Percentiles rank a stretch among this genome's conserved stretches.
These are phyloP conservation scores for Fusarium sp. DNA, from an alignment of 2,329 filamentous ascomycete species.

Conservation along the genomic window DNA sequence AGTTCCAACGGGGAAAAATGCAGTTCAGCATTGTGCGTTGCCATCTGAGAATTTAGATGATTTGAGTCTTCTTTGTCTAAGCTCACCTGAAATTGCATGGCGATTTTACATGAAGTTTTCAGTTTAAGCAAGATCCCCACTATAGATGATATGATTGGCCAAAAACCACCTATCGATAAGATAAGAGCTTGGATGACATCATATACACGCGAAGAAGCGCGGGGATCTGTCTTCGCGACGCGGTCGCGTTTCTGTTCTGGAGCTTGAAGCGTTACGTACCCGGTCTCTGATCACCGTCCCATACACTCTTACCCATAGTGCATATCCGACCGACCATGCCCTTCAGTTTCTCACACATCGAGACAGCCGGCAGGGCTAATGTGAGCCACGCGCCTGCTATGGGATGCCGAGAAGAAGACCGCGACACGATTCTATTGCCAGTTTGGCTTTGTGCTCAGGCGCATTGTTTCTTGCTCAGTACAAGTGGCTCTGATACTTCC, in stretches of 20 bases:
- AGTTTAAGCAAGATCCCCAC: rapidly evolving
- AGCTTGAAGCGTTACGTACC: neutral
- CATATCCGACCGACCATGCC: neutral
- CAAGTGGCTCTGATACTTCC: neutral
- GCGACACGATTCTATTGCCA: neutral
- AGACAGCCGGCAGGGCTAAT: neutral
- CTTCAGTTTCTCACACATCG: neutral
- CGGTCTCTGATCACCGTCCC: no score
- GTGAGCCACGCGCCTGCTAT: neutral
- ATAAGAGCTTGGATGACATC: neutral
- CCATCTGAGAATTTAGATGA: neutral
- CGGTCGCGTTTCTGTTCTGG: neutral
- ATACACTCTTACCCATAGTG: neutral
- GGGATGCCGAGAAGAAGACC: neutral
- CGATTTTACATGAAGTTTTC: rapidly evolving
- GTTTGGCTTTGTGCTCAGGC: neutral
- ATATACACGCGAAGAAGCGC: neutral
- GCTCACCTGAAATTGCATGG: rapidly evolving
- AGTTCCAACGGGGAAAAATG: neutral
- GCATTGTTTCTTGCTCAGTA: neutral
- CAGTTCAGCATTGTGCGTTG: neutral
- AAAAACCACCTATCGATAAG: rapidly evolving
- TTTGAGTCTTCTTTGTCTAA: neutral
- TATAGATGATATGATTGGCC: rapidly evolving
- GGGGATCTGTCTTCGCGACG: neutral